A percentile compares a stretch with the other conserved stretches of the same genome.
Evolutionary conservation across 2,329 filamentous ascomycete genomes (phyloP).

Genomic region (Pestalotiopsis sp.): DNA sequence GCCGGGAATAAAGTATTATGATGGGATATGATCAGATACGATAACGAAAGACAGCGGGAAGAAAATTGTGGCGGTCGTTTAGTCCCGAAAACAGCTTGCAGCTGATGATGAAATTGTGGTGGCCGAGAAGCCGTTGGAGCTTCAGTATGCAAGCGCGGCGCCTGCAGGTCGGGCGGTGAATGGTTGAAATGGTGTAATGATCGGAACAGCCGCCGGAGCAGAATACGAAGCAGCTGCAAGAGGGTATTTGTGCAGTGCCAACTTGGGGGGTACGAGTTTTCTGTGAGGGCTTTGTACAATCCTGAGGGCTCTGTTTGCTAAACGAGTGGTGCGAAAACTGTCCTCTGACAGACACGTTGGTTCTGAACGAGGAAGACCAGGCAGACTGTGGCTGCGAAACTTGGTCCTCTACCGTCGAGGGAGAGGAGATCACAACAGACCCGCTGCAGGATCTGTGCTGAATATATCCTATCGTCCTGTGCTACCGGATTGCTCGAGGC

Average conservation of each 20-base stretch:
- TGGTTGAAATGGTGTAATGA: neutral
- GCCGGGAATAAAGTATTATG: neutral
- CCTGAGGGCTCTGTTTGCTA: neutral
- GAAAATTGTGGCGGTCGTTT: neutral
- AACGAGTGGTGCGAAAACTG: neutral
- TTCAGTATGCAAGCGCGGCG: neutral
- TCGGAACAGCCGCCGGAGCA: neutral
- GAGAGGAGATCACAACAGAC: slow-evolving; percentile 1
- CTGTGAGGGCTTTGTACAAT: neutral
- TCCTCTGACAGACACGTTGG: neutral
- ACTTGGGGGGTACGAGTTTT: neutral
- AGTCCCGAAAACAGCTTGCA: neutral
- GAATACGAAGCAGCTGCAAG: slow-evolving; percentile 5
- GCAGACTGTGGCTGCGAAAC: neutral
- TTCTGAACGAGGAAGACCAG: neutral
- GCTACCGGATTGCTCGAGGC: neutral
- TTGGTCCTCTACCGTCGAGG: neutral
- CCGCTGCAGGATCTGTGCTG: slow-evolving; percentile 10
- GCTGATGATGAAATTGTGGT: neutral
- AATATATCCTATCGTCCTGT: slow-evolving; percentile 4
- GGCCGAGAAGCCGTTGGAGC: neutral
- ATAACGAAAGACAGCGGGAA: neutral
- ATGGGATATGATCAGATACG: neutral
- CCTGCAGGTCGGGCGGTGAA: neutral
- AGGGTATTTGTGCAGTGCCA: neutral